Evolutionary conservation across 176 grass and related monocot species (phyloP).

Genomic region (Oryza glaberrima): DNA sequence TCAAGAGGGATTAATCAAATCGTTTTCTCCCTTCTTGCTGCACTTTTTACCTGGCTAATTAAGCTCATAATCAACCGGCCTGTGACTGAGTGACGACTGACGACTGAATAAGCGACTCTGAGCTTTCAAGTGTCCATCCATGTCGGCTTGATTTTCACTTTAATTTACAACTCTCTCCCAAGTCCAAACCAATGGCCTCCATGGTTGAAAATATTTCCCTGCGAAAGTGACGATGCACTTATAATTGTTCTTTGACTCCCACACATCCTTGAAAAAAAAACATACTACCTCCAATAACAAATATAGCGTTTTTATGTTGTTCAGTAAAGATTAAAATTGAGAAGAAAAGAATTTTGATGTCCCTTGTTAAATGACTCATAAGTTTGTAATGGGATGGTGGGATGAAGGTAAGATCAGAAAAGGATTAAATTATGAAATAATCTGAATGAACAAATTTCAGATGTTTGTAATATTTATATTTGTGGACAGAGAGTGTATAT

Average conservation of each 20-base stretch:
- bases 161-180: not conserved
- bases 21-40: not conserved
- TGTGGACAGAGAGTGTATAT: not conserved
- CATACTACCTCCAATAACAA: no score
- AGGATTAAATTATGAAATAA: no score
- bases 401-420: no score
- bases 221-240: slow-evolving; percentile 20
- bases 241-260: not conserved
- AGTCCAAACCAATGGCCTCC: slow-evolving; percentile 4
- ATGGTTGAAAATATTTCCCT: slow-evolving; percentile 21
- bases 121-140: slow-evolving; percentile 22
- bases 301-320: no score
- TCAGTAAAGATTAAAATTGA: no score
- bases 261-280: not conserved
- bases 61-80: slow-evolving; percentile 11
- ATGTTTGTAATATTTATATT: no score
- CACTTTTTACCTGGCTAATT: slow-evolving; percentile 15
- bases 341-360: no score
- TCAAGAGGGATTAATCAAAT: slow-evolving; percentile 28
- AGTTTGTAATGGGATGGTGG: no score
- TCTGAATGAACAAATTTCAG: no score
- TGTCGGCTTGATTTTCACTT: slow-evolving; percentile 15
- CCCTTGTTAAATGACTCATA: no score
- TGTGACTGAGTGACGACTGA: not conserved
- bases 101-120: not conserved